Conservation (phyloP, 495 filamentous ascomycete species). For the Podospora tetraspora region DNA sequence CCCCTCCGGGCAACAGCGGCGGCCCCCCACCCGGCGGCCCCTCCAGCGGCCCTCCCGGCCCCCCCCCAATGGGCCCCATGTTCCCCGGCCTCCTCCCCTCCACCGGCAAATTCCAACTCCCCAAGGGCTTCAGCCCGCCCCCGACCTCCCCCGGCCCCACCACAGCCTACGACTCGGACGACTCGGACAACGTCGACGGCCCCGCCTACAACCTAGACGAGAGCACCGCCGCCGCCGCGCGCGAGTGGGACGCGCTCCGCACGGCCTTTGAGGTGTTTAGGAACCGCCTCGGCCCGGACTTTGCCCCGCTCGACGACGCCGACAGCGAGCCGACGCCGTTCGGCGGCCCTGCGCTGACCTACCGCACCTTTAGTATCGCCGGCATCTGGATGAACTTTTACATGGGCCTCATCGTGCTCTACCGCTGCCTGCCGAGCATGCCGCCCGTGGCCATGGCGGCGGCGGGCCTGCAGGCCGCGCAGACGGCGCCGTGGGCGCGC, state of each 20-base stretch:
- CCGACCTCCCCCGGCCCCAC: not conserved
- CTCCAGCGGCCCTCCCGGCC: conserved; percentile 30
- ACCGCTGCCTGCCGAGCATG: conserved; percentile 80
- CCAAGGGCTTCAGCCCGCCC: conserved; percentile 52
- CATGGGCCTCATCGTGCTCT: conserved; percentile 69
- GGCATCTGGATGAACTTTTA: conserved; percentile 81
- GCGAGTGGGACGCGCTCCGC: conserved; percentile 73
- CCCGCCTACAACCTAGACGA: conserved; percentile 40
- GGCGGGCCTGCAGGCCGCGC: conserved; percentile 61
- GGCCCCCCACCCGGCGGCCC: conserved; percentile 13
- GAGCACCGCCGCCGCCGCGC: conserved; percentile 62
- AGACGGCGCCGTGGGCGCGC: conserved; percentile 64
- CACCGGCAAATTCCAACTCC: conserved; percentile 45
- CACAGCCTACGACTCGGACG: conserved; percentile 33
- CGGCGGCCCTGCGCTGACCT: conserved; percentile 67
- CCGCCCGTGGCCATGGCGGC: conserved; percentile 86
- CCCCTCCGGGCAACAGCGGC: conserved; percentile 16
- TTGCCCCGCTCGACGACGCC: conserved; percentile 73
- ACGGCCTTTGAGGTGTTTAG: conserved; percentile 63
- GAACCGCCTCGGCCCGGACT: conserved; percentile 64
- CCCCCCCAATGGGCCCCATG: conserved; percentile 25
- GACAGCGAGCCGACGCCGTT: conserved; percentile 67
- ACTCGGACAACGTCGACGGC: conserved; percentile 35
- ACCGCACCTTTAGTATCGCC: conserved; percentile 78
- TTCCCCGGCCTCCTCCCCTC: conserved; percentile 64